Evolutionary conservation across 441 rosid genomes (phyloP).

Genomic region (Pelargonium fulgidum): DNA sequence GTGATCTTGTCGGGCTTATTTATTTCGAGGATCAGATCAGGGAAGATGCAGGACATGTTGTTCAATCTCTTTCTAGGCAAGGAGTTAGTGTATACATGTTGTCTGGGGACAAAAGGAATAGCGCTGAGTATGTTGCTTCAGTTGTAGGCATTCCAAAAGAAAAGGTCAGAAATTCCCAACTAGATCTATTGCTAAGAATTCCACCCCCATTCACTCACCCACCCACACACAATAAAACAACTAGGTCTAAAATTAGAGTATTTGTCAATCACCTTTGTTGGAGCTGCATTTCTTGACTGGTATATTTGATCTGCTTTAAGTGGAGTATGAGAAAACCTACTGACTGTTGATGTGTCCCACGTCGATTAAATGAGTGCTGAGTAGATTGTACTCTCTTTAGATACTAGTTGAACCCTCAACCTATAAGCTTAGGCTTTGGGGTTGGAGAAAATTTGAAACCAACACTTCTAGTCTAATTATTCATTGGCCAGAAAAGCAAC

Average conservation of each 20-base stretch:
- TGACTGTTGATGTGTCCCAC: neutral
- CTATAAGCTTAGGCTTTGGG: no score
- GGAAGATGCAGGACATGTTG: constrained; percentile 82
- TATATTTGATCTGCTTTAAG: neutral
- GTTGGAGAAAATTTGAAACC: no score
- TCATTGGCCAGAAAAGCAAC: neutral
- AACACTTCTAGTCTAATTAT: no score
- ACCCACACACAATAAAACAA: constrained; percentile 3
- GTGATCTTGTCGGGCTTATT: constrained; percentile 67
- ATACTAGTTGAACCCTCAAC: no score
- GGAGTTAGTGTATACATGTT: constrained; percentile 84
- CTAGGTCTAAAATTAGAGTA: constrained; percentile 7
- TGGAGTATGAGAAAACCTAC: neutral
- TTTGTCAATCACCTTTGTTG: neutral
- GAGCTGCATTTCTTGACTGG: neutral
- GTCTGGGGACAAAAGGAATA: constrained; percentile 81
- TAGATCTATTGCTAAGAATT: neutral
- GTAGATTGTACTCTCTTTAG: no score
- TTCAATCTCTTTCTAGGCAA: constrained; percentile 50
- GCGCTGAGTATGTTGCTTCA: constrained; percentile 88
- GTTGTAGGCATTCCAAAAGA: constrained; percentile 80
- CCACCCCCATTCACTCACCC: neutral
- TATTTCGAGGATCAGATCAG: constrained; percentile 86
- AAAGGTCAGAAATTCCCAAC: constrained; percentile 34
- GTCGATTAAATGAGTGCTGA: no score